Evolutionary conservation across 495 filamentous ascomycete genomes (phyloP).

Genomic region (Thermothielavioides terrestris): DNA sequence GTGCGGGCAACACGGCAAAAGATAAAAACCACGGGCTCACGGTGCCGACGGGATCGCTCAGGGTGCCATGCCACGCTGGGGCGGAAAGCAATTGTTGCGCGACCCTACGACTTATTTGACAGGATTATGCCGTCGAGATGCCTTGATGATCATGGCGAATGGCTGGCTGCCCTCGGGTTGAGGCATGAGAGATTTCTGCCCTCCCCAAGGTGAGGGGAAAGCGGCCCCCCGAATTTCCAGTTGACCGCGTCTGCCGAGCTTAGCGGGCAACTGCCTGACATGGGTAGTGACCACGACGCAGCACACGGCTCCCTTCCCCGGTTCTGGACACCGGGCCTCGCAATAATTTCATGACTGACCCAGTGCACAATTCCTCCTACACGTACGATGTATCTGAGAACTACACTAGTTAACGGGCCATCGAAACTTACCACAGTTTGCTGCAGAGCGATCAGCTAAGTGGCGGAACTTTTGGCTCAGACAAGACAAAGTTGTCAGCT

Average conservation of each 20-base stretch:
- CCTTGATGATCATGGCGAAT: background rate
- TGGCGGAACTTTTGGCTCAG: conserved; percentile 11
- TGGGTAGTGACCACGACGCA: no score
- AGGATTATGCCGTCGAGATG: background rate
- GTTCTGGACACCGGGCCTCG: no score
- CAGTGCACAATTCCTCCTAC: no score
- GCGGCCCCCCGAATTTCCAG: conserved; percentile 2
- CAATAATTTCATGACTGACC: no score
- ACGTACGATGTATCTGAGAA: no score
- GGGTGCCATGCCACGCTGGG: background rate
- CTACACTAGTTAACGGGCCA: no score
- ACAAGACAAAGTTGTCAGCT: background rate
- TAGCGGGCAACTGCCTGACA: background rate
- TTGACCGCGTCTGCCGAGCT: conserved; percentile 16
- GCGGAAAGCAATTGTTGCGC: background rate
- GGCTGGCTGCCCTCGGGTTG: no score
- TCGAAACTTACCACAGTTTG: no score
- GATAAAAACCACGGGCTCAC: conserved; percentile 7
- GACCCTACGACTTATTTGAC: background rate
- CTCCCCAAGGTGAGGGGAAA: background rate
- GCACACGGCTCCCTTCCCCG: no score
- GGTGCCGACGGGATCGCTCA: conserved; percentile 1
- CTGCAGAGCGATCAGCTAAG: no score
- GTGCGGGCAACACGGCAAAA: conserved; percentile 13
- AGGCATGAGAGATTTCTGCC: background rate